Percentiles rank a stretch among this genome's conserved stretches.
Evolutionary conservation across 2,329 filamentous ascomycete species (phyloP).

Genomic region (Colletotrichum filicis): DNA sequence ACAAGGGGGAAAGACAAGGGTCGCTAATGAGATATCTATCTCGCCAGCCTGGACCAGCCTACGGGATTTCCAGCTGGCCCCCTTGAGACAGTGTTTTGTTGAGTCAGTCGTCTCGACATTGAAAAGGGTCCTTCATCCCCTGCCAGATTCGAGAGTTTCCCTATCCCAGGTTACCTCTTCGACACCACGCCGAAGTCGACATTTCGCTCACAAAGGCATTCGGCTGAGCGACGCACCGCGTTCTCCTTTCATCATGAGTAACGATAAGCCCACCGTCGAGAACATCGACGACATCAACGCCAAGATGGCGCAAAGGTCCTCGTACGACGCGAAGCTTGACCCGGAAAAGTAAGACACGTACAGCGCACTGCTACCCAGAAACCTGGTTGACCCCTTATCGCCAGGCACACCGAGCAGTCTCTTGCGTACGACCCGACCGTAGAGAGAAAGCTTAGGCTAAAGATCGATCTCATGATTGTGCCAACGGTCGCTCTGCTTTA

Average conservation of each 20-base stretch:
- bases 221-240: not conserved
- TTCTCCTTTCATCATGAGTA: conserved; percentile 1
- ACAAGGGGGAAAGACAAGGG: not conserved
- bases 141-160: not conserved
- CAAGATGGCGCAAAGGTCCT: conserved; percentile 2
- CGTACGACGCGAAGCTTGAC: not conserved
- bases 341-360: conserved; percentile 11
- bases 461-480: conserved; percentile 71
- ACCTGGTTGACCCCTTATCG: not conserved
- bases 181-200: not conserved
- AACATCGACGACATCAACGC: conserved; percentile 25
- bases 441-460: conserved; percentile 58
- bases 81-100: not conserved
- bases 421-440: conserved; percentile 41
- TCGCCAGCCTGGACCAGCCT: not conserved
- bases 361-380: too few species aligned
- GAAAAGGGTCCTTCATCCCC: not conserved
- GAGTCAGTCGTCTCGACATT: not conserved
- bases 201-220: conserved; percentile 10
- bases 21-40: conserved; percentile 5
- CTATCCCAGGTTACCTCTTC: not conserved
- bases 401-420: not conserved
- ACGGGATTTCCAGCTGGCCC: not conserved
- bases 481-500: conserved; percentile 72
- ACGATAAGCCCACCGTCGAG: conserved; percentile 18